Percentiles rank a stretch among this genome's conserved stretches.
phyloP scores from a whole-genome alignment of 768 basidiomycete genomes.

The Rossbeevera mucosa region DNA sequence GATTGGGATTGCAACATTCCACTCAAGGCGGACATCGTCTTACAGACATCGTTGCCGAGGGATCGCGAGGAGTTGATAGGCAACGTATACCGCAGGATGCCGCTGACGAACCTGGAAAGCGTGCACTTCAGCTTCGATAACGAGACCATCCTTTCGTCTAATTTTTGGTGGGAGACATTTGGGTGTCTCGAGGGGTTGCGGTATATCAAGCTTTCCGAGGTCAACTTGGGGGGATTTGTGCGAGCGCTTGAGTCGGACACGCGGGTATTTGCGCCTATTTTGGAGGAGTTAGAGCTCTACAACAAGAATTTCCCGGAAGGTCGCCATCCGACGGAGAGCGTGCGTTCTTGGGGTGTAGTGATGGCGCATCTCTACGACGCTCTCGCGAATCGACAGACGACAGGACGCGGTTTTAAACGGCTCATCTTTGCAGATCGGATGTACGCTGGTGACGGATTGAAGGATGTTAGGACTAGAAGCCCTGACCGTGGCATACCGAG shows the following conservation, averaged over 20 bases:
- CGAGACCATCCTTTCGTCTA: slow-evolving; percentile 2
- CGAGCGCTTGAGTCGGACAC: slow-evolving; percentile 1
- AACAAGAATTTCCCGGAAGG: slow-evolving; percentile 9
- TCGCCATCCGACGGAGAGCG: background rate
- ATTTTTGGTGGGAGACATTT: slow-evolving; percentile 18
- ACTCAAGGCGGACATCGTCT: slow-evolving; percentile 13
- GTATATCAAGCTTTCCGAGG: slow-evolving; percentile 8
- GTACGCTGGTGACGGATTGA: slow-evolving; percentile 4
- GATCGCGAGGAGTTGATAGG: slow-evolving; percentile 13
- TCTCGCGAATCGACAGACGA: slow-evolving; percentile 10
- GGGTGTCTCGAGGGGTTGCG: slow-evolving; percentile 13
- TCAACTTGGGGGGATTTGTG: slow-evolving; percentile 9
- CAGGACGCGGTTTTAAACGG: slow-evolving; percentile 8
- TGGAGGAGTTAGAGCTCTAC: slow-evolving; percentile 14
- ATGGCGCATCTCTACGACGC: slow-evolving; percentile 15
- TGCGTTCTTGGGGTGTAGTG: slow-evolving; percentile 3
- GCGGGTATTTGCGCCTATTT: slow-evolving; percentile 13
- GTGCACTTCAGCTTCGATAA: slow-evolving; percentile 10
- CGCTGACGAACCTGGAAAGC: slow-evolving; percentile 10
- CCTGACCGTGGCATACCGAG: background rate
- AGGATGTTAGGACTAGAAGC: background rate
- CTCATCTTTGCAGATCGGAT: slow-evolving; percentile 13
- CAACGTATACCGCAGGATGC: slow-evolving; percentile 11
- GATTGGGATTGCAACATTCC: slow-evolving; percentile 20
- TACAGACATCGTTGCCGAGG: slow-evolving; percentile 2